phyloP scores from a whole-genome alignment of 441 rosid species.

The Breynia disticha region DNA sequence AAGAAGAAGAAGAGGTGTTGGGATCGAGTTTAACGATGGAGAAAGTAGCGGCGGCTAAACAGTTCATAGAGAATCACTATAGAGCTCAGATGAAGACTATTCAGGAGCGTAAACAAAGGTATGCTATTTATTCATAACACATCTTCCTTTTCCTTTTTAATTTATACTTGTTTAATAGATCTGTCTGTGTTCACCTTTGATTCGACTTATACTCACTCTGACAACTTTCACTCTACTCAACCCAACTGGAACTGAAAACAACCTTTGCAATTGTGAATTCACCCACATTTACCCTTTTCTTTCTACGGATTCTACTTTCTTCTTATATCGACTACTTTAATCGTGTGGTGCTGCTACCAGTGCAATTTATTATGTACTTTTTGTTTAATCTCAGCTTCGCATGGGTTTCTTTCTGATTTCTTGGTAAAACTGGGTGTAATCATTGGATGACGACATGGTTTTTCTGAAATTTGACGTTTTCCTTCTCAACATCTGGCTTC shows the following conservation, averaged over 20 bases:
- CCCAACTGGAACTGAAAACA: too few species aligned
- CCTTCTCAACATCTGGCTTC: not conserved
- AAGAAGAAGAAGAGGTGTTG: slow-evolving; percentile 46
- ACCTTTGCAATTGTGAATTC: too few species aligned
- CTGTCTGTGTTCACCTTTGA: too few species aligned
- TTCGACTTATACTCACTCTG: too few species aligned
- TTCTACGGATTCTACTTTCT: too few species aligned
- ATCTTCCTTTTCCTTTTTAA: not conserved
- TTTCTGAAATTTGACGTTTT: not conserved
- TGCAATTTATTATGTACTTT: too few species aligned
- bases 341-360: too few species aligned
- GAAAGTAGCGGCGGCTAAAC: slow-evolving; percentile 97
- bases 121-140: not conserved
- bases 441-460: slow-evolving; percentile 3
- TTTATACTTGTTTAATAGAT: not conserved
- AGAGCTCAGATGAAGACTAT: slow-evolving; percentile 82
- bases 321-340: too few species aligned
- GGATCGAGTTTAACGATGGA: slow-evolving; percentile 95
- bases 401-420: not conserved
- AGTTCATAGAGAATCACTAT: slow-evolving; percentile 94
- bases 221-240: too few species aligned
- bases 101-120: slow-evolving; percentile 87
- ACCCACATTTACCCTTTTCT: too few species aligned
- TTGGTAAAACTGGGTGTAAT: not conserved
- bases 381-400: too few species aligned